Evolutionary conservation across 2,329 filamentous ascomycete species (phyloP).

Genomic region (Chaetomium globosum): DNA sequence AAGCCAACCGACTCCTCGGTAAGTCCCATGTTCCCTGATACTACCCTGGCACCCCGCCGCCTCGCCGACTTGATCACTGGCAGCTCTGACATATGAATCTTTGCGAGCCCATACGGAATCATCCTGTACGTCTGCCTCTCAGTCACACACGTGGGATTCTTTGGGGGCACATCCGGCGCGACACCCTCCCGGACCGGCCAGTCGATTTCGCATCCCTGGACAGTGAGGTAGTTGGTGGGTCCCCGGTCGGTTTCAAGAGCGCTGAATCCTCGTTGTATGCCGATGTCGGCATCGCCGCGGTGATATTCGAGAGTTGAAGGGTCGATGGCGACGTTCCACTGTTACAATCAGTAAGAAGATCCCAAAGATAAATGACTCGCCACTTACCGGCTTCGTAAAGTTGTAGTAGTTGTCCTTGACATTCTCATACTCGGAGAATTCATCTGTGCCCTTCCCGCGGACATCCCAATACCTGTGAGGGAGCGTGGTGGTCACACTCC

Average conservation of each 20-base stretch:
- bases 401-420: constrained; percentile 3
- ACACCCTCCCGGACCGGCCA: constrained; percentile 2
- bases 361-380: not conserved
- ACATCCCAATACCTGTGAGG: not conserved
- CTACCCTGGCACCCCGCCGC: not conserved
- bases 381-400: constrained; percentile 6
- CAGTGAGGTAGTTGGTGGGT: not conserved
- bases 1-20: not conserved
- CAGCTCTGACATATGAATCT: constrained; percentile 3
- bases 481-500: not conserved
- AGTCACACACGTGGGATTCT: not conserved
- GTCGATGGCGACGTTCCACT: constrained; percentile 4
- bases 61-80: not conserved
- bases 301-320: not conserved
- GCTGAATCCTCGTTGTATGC: not conserved
- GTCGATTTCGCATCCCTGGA: not conserved
- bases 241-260: not conserved
- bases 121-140: not conserved
- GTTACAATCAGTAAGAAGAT: not conserved
- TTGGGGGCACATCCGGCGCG: not conserved
- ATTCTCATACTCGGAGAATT: not conserved
- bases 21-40: not conserved
- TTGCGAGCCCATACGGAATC: not conserved
- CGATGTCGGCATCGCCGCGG: not conserved
- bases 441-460: not conserved